These are phyloP conservation scores for Gentiana macrophylla DNA, from an alignment of 257 asterid species.

Conservation along the genomic window DNA sequence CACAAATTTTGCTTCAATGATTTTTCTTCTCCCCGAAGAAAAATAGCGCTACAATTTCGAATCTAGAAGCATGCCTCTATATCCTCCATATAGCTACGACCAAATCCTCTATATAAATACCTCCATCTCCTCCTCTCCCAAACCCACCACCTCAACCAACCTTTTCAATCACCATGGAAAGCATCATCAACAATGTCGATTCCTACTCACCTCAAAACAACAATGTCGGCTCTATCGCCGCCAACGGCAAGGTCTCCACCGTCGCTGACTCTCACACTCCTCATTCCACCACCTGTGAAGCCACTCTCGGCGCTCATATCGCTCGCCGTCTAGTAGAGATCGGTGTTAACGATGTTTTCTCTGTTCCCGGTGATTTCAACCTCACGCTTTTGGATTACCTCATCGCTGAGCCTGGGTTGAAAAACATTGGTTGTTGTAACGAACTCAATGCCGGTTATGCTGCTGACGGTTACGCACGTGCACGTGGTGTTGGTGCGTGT, in stretches of 20 bases:
- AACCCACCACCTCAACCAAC: background rate
- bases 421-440: constrained; percentile 72
- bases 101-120: background rate
- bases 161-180: constrained; percentile 26
- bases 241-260: constrained; percentile 19
- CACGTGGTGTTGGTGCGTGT: constrained; percentile 75
- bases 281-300: constrained; percentile 17
- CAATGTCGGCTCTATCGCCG: constrained; percentile 17
- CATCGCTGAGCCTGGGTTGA: constrained; percentile 65
- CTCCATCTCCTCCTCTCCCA: background rate
- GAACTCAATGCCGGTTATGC: constrained; percentile 90
- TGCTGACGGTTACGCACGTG: constrained; percentile 78
- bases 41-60: constrained; percentile 16
- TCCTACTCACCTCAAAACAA: constrained; percentile 19
- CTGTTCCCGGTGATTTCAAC: constrained; percentile 88
- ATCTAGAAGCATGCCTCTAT: constrained; percentile 8
- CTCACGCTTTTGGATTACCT: constrained; percentile 79
- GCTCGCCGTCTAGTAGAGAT: constrained; percentile 66
- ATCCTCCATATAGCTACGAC: too few relatives aligned
- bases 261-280: constrained; percentile 21
- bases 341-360: constrained; percentile 60
- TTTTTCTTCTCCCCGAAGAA: constrained; percentile 8
- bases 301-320: constrained; percentile 69
- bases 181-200: constrained; percentile 16
- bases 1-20: too few relatives aligned